Percentiles rank a stretch among this genome's conserved stretches.
phyloP scores from a whole-genome alignment of 2,329 filamentous ascomycete species.

The Atkinsonella hypoxylon region DNA sequence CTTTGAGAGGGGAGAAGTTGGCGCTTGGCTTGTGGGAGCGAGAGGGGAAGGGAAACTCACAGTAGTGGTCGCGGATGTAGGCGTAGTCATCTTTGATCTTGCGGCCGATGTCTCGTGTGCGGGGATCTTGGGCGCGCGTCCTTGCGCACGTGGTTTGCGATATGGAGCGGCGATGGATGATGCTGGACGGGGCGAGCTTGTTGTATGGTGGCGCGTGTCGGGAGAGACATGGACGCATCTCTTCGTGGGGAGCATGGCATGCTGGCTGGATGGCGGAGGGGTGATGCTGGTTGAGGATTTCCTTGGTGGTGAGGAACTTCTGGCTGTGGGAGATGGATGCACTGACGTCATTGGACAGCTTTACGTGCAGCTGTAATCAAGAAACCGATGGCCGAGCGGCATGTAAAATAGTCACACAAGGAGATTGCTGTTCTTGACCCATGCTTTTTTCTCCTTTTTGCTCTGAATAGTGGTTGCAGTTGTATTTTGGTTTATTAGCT shows the following conservation, averaged over 20 bases:
- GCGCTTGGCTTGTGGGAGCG: not conserved
- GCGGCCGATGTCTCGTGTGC: slow-evolving; percentile 1
- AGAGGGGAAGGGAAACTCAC: slow-evolving; percentile 15
- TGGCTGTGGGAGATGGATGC: not conserved
- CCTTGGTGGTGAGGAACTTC: not conserved
- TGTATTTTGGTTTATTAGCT: not conserved
- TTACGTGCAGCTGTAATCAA: too few species aligned
- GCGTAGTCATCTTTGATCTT: slow-evolving; percentile 36
- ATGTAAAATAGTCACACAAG: too few species aligned
- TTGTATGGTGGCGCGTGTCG: not conserved
- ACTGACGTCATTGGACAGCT: not conserved
- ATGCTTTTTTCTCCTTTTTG: not conserved
- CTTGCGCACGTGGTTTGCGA: not conserved
- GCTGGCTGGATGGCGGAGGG: not conserved
- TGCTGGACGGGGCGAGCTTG: not conserved
- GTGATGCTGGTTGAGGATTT: not conserved
- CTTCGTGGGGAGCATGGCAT: not conserved
- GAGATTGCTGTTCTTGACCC: not conserved
- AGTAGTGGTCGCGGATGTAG: slow-evolving; percentile 30
- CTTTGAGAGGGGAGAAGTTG: slow-evolving; percentile 17
- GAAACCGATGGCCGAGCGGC: too few species aligned
- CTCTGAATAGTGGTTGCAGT: not conserved
- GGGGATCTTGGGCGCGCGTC: slow-evolving; percentile 4
- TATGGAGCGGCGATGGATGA: not conserved
- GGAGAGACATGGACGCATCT: not conserved